Base-by-base conservation (phyloP, 768 basidiomycete species). In the Mycena leptocephala region DNA sequence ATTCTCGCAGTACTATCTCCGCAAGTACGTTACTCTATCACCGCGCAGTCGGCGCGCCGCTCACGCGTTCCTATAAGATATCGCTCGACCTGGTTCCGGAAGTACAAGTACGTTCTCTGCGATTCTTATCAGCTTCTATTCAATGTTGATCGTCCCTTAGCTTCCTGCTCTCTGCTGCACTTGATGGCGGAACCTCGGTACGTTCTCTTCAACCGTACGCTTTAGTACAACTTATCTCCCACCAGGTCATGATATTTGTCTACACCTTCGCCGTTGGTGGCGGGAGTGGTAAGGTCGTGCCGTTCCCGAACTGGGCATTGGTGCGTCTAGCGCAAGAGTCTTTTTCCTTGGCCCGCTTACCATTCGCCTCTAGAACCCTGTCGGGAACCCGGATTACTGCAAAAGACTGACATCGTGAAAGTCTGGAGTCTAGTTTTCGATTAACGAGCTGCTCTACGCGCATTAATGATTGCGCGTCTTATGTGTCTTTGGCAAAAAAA, bases 1-100 rank as follows among this genome's bases (percentile, higher is more conserved):
- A 62, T 37, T 81, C 30, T 87, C 85, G 22, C 86, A 87, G 62
- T 87, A 83, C 81, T 87, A 85, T 79, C 70, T 87, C 14, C 82
- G 86, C 65, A 85, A 84, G 24, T 79, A 46, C 56, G 61, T 68
- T 20, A 51, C 16, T 39, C 16, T 37, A 1, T 3, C 11, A 43
- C 37, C 16, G 18, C 11, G 2, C 5, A 5, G 24, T 26, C 18
- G 10, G 2, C 53, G 30, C 20, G 1, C 9, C 5, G 6, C 56
- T 26, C 20, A 48, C 30, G 39, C 30, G 5, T 66, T 37, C 18
- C 28, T 28, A 3, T 22, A 35, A 77, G 66, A 48, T 84, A 86
- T 26, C 74, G 81, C 35, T 81, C 87, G 10, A 79, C 76, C 14
- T 87, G 81, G 86, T 87, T 87, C 80, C 78, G 79, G 43, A 84